Evolutionary conservation across 1,284 basidiomycete species (phyloP), one percentile per base, ranked within the genome.

Genomic region (Microbotryum scabiosae): DNA sequence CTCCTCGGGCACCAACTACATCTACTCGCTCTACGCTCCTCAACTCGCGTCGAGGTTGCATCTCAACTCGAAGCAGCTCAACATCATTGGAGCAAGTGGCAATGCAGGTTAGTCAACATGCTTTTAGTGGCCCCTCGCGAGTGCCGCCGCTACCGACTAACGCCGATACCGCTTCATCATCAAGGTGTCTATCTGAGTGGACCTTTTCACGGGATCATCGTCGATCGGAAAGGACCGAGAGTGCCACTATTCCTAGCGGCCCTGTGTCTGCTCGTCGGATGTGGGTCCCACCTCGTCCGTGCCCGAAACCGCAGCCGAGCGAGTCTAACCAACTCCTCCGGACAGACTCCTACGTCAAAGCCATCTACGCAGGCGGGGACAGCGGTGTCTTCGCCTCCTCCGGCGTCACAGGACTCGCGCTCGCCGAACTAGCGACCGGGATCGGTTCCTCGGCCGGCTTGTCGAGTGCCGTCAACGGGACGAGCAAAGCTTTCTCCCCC

Each of bases 51-150:
- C 70, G 20, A 58, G 46, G 6, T 67, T 76, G 28, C 72, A 75
- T 53, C 70, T 76, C 18, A 70, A 72, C 0, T 71, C 70, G 6
- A 73, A 72, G 1, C 70, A 75, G 61, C 67, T 75, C 66, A 76
- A 76, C 62, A 64, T 76, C 9, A 72, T 76, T 41, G 74, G 73
- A n/a, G 72, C 75, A 10, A 68, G 71, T 2, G 75, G 75, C 14
- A 76, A 76, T 62, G 71, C 73, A 2, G 74, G 74, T 50, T 72
- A 28, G 21, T n/a, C 14, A 30, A 9, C 30, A 30, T 7, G 30
- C 8, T 30, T 7, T 25, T 23, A 14, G 12, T 28, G 14, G 10
- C 9, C 18, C 18, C 5, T 7, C n/a, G 44, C n/a, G n/a, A n/a
- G 26, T n/a, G 25, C 23, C 18, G 16, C 36, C 12, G 36, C 14